phyloP scores from a whole-genome alignment of 1,284 basidiomycete species.

The Veloporphyrellus conicus region DNA sequence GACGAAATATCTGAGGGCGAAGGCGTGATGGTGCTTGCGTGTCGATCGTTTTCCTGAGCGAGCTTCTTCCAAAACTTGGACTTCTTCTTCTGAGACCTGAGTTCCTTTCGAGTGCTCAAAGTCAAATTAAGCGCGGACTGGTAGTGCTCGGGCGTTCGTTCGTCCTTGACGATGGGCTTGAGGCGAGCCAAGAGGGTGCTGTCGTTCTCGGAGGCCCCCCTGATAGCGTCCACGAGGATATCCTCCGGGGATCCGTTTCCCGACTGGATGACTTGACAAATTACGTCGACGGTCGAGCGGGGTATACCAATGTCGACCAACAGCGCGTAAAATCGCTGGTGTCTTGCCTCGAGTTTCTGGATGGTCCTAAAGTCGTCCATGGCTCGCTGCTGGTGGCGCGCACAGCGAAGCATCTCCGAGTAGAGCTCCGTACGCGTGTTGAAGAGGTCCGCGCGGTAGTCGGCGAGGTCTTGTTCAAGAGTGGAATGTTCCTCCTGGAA shows the following conservation, averaged over 20 bases:
- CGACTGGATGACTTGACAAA: constrained; percentile 20
- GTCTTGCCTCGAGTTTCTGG: constrained; percentile 25
- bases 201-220: constrained; percentile 38
- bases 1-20: constrained; percentile 52
- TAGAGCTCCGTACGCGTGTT: constrained; percentile 31
- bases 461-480: constrained; percentile 27
- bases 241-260: constrained; percentile 36
- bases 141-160: constrained; percentile 46
- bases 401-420: constrained; percentile 24
- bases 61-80: constrained; percentile 48
- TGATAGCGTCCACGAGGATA: constrained; percentile 46
- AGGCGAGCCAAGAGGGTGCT: constrained; percentile 44
- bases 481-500: constrained; percentile 16
- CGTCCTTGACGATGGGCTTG: constrained; percentile 40
- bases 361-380: constrained; percentile 32
- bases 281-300: constrained; percentile 20
- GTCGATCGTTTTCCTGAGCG: constrained; percentile 35
- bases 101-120: constrained; percentile 42
- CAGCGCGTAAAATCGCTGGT: constrained; percentile 30
- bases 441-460: constrained; percentile 31
- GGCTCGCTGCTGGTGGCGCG: constrained; percentile 19
- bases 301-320: constrained; percentile 34
- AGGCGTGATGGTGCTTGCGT: constrained; percentile 41
- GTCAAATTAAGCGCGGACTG: constrained; percentile 47
- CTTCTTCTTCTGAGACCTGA: constrained; percentile 39